Conservation (phyloP, 2,329 filamentous ascomycete genomes). For the Colletotrichum truncatum region DNA sequence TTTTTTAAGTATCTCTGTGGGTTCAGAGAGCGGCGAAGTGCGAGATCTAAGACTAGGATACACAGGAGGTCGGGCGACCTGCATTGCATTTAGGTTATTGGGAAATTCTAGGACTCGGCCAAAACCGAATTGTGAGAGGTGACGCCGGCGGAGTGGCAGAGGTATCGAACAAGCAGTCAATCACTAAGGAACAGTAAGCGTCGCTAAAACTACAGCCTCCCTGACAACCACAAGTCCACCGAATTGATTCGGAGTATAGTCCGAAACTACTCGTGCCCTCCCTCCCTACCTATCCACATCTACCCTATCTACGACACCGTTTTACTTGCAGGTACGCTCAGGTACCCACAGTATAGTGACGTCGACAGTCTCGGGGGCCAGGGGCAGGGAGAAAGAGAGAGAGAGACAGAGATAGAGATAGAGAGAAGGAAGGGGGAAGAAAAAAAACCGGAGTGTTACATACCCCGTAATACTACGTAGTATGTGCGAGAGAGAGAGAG, state of each 20-base stretch:
- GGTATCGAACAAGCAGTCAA: background rate
- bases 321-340: too few species aligned
- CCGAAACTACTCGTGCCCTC: constrained; percentile 2
- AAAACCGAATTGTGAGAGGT: constrained; percentile 17
- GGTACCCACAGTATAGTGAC: too few species aligned
- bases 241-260: constrained; percentile 1
- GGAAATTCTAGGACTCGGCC: constrained; percentile 1
- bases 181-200: background rate
- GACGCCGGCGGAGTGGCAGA: background rate
- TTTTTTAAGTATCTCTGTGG: background rate
- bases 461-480: too few species aligned
- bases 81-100: background rate
- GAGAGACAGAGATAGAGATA: too few species aligned
- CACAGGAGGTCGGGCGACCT: background rate
- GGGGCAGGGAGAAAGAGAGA: background rate
- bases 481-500: too few species aligned
- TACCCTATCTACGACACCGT: background rate
- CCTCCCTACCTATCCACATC: background rate
- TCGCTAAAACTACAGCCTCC: background rate
- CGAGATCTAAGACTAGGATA: background rate
- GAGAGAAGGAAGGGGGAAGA: too few species aligned
- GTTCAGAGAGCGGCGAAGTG: background rate
- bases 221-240: background rate
- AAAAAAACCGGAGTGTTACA: too few species aligned
- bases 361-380: too few species aligned